Evolutionary conservation across 805 yeast species (phyloP), one percentile per base, ranked within the genome.

Genomic region (Schwanniomyces vanrijiae): DNA sequence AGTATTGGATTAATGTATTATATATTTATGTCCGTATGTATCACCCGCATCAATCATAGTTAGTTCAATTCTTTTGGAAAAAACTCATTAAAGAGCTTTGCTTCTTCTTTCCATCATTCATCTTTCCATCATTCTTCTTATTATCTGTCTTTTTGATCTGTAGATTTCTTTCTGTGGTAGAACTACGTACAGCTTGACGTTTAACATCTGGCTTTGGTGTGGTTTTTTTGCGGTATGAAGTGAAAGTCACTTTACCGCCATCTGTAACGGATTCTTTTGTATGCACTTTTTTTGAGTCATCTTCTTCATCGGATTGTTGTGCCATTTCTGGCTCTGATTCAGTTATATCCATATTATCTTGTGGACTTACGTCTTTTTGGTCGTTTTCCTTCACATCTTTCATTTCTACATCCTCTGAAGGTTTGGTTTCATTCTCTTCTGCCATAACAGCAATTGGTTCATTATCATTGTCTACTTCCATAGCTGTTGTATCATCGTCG

Each of bases 231-330:
- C 62, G 61, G 41, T 59, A 64, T 2, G 80, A 72, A 0, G 77
- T 73, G 19, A 76, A 61, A 54, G 71, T 80, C 0, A 83, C 84
- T 44, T 79, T 83, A 33, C 76, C 82, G 50, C 78, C 84, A 20
- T 69, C 65, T 42, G 53, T 48, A 34, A 53, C 45, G 4, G 18
- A 34, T 20, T 37, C 40, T 11, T 46, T 31, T 29, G 34, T 42
- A 37, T 40, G 51, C 10, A 24, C 43, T 10, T 43, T 49, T 3
- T 42, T 47, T 10, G 44, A 49, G 13, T 51, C 45, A 19, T 48
- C 50, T n/a, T 18, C 9, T 31, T 41, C 44, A 7, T 47, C 51
- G 5, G n/a, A 24, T 24, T 24, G 19, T 20, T 33, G 45, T 26
- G 14, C 45, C 43, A 40, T 45, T 40, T 31, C 26, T n/a, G 28